Evolutionary conservation across 2,329 filamentous ascomycete species (phyloP).

Genomic region (Aspergillus vadensis): DNA sequence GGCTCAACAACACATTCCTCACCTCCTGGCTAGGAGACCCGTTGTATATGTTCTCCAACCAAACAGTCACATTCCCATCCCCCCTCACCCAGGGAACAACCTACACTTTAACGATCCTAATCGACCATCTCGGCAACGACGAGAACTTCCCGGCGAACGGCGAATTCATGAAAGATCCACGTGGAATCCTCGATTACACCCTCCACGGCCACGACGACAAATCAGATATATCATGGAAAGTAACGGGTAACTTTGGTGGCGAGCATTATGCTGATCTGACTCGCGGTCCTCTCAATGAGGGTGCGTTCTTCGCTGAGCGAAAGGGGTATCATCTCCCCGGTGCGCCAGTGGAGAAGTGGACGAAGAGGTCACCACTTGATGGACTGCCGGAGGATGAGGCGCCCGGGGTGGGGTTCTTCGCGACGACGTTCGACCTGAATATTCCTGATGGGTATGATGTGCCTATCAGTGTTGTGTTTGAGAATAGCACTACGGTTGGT

Average conservation of each 20-base stretch:
- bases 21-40: constrained; percentile 29
- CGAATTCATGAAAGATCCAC: constrained; percentile 48
- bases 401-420: constrained; percentile 54
- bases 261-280: constrained; percentile 53
- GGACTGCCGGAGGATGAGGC: constrained; percentile 33
- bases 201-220: constrained; percentile 37
- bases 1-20: constrained; percentile 29
- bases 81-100: not conserved
- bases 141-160: constrained; percentile 33
- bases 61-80: constrained; percentile 13
- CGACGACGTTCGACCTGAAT: constrained; percentile 49
- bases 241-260: constrained; percentile 58
- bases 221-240: constrained; percentile 48
- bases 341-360: constrained; percentile 36
- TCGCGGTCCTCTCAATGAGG: constrained; percentile 59
- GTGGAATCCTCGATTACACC: constrained; percentile 52
- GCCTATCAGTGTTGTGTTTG: constrained; percentile 53
- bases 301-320: constrained; percentile 55
- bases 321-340: constrained; percentile 55
- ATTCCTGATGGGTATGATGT: constrained; percentile 55
- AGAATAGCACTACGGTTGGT: constrained; percentile 10
- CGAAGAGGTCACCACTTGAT: constrained; percentile 24
- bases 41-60: constrained; percentile 11
- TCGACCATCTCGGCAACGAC: constrained; percentile 33
- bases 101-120: constrained; percentile 24